Evolutionary conservation across 1,139 yeast species (phyloP), one percentile per base, ranked within the genome.

Genomic region (Nematodospora anomalae): DNA sequence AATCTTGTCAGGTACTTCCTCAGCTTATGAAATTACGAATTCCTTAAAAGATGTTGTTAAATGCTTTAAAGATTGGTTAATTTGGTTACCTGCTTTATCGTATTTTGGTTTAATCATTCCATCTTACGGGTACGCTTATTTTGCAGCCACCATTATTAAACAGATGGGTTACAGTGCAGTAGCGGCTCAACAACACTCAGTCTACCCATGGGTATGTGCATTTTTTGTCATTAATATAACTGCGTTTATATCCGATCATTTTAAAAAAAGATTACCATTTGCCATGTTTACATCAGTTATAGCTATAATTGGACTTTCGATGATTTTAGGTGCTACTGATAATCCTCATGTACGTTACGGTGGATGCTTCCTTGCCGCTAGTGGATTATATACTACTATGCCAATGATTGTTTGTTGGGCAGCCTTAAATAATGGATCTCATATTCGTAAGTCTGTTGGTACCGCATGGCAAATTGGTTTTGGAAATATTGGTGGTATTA

Each of bases 401-500:
- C 94, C 94, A 9, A 51, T 82, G 16, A 58, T 83, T 21, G 80
- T 85, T 14, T 83, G 94, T 60, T 81, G 90, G 87, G 67, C 68
- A 12, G 74, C 83, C 11, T 68, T 83, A 54, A 82, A 82, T 52
- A 74, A 77, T 47, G 78, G 83, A 7, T 88, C 90, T 26, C 90
- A 83, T 54, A 63, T 78, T 38, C 70, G 90, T 56, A 80, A 82
- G 48, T 70, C 84, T 23, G 82, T 83, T 14, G 87, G 86, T 36
- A 77, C 88, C 12, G 88, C 86, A 2, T 80, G 81, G 72, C 85
- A 81, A 52, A 76, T 85, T 47, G 94, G 92, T 2, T 83, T 83
- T 55, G 94, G 92, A 45, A 84, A 85, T 60, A 80, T 83, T 53
- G 94, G 94, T 44, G 94, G 92, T 52, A 84, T 84, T 52, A 75